A percentile compares a stretch with the other conserved stretches of the same genome.
Evolutionary conservation across 306 rosid species (phyloP).

Genomic region (Castanea sativa): DNA sequence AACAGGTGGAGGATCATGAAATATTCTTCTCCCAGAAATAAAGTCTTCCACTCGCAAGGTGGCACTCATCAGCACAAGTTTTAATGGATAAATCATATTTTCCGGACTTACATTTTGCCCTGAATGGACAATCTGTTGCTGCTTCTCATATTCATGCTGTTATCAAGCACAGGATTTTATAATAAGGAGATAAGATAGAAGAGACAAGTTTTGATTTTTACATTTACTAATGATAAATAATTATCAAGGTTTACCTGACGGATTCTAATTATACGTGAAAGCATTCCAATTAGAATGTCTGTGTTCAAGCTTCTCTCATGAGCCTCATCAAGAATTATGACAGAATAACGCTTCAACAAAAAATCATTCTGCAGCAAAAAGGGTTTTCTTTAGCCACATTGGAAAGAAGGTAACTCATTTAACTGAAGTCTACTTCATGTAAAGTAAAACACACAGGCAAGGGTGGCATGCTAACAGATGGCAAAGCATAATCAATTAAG

Average conservation of each 20-base stretch:
- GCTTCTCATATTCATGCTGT: conserved; percentile 55
- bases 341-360: conserved; percentile 73
- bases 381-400: conserved; percentile 12
- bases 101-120: conserved; percentile 57
- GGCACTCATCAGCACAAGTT: conserved; percentile 96
- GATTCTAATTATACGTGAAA: conserved; percentile 63
- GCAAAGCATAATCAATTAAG: neutral
- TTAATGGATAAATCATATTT: conserved; percentile 62
- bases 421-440: neutral
- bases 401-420: neutral
- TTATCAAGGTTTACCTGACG: conserved; percentile 63
- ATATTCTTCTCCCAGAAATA: conserved; percentile 56
- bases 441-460: neutral
- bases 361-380: conserved; percentile 66
- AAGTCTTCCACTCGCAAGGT: conserved; percentile 89
- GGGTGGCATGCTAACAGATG: neutral
- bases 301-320: conserved; percentile 99
- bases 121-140: conserved; percentile 36
- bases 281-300: conserved; percentile 89
- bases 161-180: conserved; percentile 9
- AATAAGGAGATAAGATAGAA: conserved; percentile 12
- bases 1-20: conserved; percentile 63
- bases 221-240: conserved; percentile 6
- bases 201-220: conserved; percentile 1
- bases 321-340: conserved; percentile 87